These are phyloP conservation scores for Letharia lupina DNA, from an alignment of 495 filamentous ascomycete genomes.

Conservation along the genomic window DNA sequence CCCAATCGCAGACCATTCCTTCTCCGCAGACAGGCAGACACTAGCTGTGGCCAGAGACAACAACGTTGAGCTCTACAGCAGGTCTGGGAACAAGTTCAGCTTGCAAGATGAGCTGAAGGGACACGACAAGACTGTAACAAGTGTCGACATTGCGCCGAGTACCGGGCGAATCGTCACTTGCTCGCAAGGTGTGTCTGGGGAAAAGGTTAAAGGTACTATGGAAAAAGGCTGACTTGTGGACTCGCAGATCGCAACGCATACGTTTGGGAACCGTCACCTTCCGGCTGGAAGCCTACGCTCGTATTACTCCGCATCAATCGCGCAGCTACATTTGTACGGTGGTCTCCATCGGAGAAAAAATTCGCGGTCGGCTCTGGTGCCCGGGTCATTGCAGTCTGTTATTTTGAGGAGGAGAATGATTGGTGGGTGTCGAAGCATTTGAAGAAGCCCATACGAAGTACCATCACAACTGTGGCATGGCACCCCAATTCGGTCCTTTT, in stretches of 20 bases:
- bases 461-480: conserved; percentile 88
- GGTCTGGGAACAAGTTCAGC: conserved; percentile 65
- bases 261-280: conserved; percentile 87
- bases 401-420: conserved; percentile 97
- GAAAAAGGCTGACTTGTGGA: not conserved
- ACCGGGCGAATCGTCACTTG: conserved; percentile 93
- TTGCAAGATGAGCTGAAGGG: conserved; percentile 87
- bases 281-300: conserved; percentile 93
- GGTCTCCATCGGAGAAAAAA: conserved; percentile 94
- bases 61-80: conserved; percentile 79
- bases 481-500: conserved; percentile 95
- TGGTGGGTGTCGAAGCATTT: conserved; percentile 99
- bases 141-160: conserved; percentile 87
- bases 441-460: conserved; percentile 95
- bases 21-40: conserved; percentile 82
- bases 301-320: conserved; percentile 96
- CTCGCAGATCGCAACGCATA: conserved; percentile 85
- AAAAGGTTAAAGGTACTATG: not conserved
- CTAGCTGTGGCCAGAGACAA: conserved; percentile 88
- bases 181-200: conserved; percentile 63
- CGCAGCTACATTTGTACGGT: conserved; percentile 92
- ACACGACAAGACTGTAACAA: conserved; percentile 93
- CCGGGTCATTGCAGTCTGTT: conserved; percentile 92
- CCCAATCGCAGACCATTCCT: conserved; percentile 95
- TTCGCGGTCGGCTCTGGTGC: conserved; percentile 96